A percentile compares a stretch with the other conserved stretches of the same genome.
Conservation (phyloP, 345 rosid genomes). For the Gynandropsis gynandra region DNA sequence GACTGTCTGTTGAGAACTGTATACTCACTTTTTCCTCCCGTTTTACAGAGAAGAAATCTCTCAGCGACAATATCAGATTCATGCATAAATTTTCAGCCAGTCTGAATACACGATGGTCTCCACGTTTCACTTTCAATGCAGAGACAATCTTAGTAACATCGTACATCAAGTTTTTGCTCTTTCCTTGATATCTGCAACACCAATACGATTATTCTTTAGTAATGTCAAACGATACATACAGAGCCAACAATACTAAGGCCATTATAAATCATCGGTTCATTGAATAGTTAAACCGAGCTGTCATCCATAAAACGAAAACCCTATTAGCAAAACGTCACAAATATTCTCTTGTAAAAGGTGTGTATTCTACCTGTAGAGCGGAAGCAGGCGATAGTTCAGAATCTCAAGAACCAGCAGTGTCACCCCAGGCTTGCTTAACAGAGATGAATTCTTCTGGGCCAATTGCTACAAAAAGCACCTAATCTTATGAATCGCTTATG, state of each 20-base stretch:
- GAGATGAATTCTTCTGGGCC: constrained; percentile 78
- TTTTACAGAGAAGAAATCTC: constrained; percentile 86
- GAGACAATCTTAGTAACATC: constrained; percentile 92
- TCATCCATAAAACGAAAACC: constrained; percentile 8
- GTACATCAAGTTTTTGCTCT: constrained; percentile 86
- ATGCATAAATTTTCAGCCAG: constrained; percentile 93
- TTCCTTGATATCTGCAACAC: constrained; percentile 76
- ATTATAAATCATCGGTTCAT: constrained; percentile 1
- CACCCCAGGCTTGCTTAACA: constrained; percentile 86
- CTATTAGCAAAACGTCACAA: constrained; percentile 2
- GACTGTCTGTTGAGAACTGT: constrained; percentile 6
- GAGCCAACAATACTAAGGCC: constrained; percentile 1
- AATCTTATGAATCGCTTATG: constrained; percentile 17
- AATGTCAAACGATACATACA: constrained; percentile 4
- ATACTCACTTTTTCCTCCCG: constrained; percentile 83
- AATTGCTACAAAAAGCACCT: constrained; percentile 54
- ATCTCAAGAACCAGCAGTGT: constrained; percentile 90
- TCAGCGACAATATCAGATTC: constrained; percentile 78
- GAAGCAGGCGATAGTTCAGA: constrained; percentile 87
- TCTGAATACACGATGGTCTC: constrained; percentile 92
- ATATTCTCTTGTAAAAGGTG: not conserved
- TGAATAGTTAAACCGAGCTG: constrained; percentile 6
- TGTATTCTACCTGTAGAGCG: constrained; percentile 69
- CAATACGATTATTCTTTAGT: constrained; percentile 12
- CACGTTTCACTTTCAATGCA: constrained; percentile 86